Conservation (phyloP, 495 filamentous ascomycete species). For the Haplographium delicatum region DNA sequence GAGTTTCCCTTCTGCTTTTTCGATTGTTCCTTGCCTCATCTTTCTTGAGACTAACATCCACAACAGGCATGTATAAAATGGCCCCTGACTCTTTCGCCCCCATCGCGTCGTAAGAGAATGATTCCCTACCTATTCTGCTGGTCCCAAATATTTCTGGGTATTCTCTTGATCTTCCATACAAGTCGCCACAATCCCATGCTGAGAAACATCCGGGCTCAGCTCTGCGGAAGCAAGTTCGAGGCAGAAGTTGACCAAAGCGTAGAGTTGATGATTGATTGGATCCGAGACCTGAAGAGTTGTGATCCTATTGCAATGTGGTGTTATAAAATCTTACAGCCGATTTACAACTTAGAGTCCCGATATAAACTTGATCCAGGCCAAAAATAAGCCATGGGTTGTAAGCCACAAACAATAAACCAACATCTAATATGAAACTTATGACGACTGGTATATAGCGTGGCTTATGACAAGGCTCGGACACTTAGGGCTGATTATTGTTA, state of each 20-base stretch:
- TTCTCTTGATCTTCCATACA: slow-evolving; percentile 50
- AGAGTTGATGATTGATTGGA: slow-evolving; percentile 47
- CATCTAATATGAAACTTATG: no score
- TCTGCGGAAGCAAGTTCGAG: slow-evolving; percentile 41
- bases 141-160: slow-evolving; percentile 51
- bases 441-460: no score
- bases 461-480: no score
- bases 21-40: no score
- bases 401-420: no score
- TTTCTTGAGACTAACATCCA: slow-evolving; percentile 1
- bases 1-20: no score
- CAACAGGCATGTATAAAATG: slow-evolving; percentile 42
- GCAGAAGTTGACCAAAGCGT: slow-evolving; percentile 43
- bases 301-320: slow-evolving; percentile 46
- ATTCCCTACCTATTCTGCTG: slow-evolving; percentile 54
- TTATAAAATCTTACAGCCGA: slow-evolving; percentile 42
- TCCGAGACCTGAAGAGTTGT: slow-evolving; percentile 43
- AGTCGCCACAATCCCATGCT: slow-evolving; percentile 44
- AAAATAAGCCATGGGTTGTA: no score
- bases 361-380: no score
- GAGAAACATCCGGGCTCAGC: slow-evolving; percentile 34
- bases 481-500: no score
- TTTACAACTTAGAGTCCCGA: slow-evolving; percentile 34
- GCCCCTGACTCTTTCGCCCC: slow-evolving; percentile 53
- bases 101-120: slow-evolving; percentile 48